Conservation (phyloP, 306 rosid species). For the Dryas alaskensis region DNA sequence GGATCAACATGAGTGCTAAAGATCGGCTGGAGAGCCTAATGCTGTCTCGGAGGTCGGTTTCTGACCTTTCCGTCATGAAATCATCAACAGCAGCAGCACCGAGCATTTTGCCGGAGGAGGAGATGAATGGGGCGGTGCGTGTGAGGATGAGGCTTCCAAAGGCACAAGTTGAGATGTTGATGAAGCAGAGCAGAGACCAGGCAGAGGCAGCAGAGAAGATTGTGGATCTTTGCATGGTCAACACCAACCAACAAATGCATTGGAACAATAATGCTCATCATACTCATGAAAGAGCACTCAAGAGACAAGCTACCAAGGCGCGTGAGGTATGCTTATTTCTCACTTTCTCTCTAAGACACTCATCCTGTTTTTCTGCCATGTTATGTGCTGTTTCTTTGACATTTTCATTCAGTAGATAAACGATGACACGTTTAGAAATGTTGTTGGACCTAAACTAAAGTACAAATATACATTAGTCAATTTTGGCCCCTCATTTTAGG, state of each 20-base stretch:
- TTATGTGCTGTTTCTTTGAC: not conserved
- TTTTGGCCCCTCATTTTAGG: not conserved
- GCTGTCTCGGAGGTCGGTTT: slow-evolving; percentile 61
- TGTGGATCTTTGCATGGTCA: slow-evolving; percentile 52
- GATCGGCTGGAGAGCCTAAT: slow-evolving; percentile 75
- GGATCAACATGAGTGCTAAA: slow-evolving; percentile 82
- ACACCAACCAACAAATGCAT: not conserved
- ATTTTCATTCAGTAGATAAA: not conserved
- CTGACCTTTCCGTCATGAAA: slow-evolving; percentile 66
- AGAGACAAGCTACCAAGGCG: slow-evolving; percentile 26
- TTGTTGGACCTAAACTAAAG: not conserved
- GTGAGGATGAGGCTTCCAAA: slow-evolving; percentile 69
- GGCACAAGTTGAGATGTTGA: slow-evolving; percentile 67
- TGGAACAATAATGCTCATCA: not conserved
- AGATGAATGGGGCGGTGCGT: slow-evolving; percentile 34
- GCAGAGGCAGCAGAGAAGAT: slow-evolving; percentile 74
- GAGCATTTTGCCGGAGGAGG: slow-evolving; percentile 24
- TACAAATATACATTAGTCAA: not conserved
- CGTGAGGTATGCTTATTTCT: slow-evolving; percentile 47
- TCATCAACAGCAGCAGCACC: slow-evolving; percentile 3
- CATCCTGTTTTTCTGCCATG: slow-evolving; percentile 1
- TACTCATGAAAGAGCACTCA: slow-evolving; percentile 12
- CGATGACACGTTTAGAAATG: not conserved
- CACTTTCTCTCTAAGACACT: not conserved
- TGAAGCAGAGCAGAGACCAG: slow-evolving; percentile 55